phyloP scores from a whole-genome alignment of 805 yeast genomes.

The Saccharomycopsis oosterbeekiorum region DNA sequence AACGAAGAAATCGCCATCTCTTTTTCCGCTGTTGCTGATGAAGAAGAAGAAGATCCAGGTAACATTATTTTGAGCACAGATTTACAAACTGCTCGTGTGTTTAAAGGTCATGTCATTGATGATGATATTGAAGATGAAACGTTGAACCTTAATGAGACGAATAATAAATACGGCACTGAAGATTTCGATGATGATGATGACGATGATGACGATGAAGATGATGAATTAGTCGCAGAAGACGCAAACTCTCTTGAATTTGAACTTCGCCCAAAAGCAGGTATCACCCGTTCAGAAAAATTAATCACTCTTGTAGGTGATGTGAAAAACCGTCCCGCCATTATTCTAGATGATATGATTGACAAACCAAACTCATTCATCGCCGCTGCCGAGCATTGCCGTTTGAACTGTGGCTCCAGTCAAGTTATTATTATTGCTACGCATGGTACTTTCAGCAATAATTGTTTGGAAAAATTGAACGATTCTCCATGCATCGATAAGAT shows the following conservation, averaged over 20 bases:
- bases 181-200: constrained; percentile 32
- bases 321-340: constrained; percentile 80
- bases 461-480: constrained; percentile 67
- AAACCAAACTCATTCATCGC: constrained; percentile 90
- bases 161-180: constrained; percentile 82
- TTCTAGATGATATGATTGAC: constrained; percentile 95
- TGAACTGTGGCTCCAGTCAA: constrained; percentile 91
- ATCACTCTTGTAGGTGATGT: constrained; percentile 97
- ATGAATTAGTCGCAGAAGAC: constrained; percentile 25
- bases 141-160: constrained; percentile 35
- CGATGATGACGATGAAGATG: constrained; percentile 41
- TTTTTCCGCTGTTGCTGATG: neutral
- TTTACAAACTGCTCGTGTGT: constrained; percentile 91
- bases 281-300: constrained; percentile 53
- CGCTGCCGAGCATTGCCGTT: constrained; percentile 94
- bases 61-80: constrained; percentile 65
- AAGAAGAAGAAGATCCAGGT: constrained; percentile 46
- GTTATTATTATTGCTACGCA: constrained; percentile 93
- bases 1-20: constrained; percentile 8
- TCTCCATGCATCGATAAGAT: constrained; percentile 82
- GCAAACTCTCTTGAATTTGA: constrained; percentile 6
- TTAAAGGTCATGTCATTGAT: constrained; percentile 94
- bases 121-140: constrained; percentile 70
- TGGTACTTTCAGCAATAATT: constrained; percentile 84
- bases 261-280: constrained; percentile 28